Conservation (phyloP, 768 basidiomycete genomes). For the Amanita rimosa region DNA sequence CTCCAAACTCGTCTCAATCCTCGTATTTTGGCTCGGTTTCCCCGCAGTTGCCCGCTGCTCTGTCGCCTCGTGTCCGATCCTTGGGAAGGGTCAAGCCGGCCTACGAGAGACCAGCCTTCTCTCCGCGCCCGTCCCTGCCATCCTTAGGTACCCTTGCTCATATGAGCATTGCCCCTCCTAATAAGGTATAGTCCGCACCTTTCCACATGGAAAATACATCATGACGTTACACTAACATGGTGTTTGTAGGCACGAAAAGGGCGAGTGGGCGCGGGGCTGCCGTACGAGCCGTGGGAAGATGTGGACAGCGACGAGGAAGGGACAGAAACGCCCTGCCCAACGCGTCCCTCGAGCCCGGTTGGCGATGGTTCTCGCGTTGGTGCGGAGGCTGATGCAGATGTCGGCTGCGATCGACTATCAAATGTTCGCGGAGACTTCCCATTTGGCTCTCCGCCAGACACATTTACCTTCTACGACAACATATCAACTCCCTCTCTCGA, state of each 20-base stretch:
- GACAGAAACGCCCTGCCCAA: neutral
- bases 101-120: slow-evolving; percentile 36
- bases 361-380: neutral
- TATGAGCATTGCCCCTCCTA: slow-evolving; percentile 34
- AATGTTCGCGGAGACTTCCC: neutral
- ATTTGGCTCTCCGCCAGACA: neutral
- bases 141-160: slow-evolving; percentile 36
- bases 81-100: slow-evolving; percentile 22
- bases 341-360: neutral
- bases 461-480: slow-evolving; percentile 18
- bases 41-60: neutral
- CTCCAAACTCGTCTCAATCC: slow-evolving; percentile 6
- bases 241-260: slow-evolving; percentile 37
- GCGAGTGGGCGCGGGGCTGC: slow-evolving; percentile 37
- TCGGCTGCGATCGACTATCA: neutral
- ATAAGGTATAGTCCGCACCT: slow-evolving; percentile 24
- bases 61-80: slow-evolving; percentile 9
- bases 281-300: slow-evolving; percentile 44
- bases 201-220: neutral
- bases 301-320: slow-evolving; percentile 9
- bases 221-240: neutral
- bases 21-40: neutral
- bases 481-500: slow-evolving; percentile 21
- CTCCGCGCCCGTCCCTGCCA: slow-evolving; percentile 38
- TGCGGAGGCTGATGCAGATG: neutral